Base-by-base conservation (phyloP, 2,329 filamentous ascomycete species). In the Botrytis sinoallii region DNA sequence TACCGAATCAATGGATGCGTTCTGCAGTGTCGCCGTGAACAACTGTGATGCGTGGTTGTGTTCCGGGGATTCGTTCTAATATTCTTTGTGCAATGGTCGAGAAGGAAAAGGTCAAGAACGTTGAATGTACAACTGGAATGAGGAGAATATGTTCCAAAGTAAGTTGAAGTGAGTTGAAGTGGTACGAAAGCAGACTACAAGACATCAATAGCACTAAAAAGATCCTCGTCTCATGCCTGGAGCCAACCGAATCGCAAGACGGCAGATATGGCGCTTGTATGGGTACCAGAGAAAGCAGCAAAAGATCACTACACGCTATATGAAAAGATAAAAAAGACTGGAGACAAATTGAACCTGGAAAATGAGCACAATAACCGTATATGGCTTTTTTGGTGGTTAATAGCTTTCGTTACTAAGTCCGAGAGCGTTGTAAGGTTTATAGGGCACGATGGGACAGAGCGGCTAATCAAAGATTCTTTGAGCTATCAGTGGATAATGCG, bases 381-480 rank as follows among this genome's bases (percentile, higher is more conserved):
- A 82, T 83, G 80, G 81, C 79, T 77, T 81, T 79, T 82, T 79
- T 38, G 46, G 35, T 68, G 65, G 48, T 68, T 57, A 40, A 79
- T 80, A 77, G 79, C 77, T 77, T 77, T 77, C 71, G 75, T 48
- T 40, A 71, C 60, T 71, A 66, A 29, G 57, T 71, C 70, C 70
- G 70, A 74, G 75, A 76, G 75, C 76, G 63, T 76, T 77, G 79
- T 76, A 73, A 44, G 60, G 70, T 68, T 68, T 52, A 48, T 38
- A 65, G 60, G 60, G 60, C 60, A 71, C 20, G 46, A 42, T 74
- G 81, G 80, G 82, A 79, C 76, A 81, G 81, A 82, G 83, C 84
- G 84, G 82, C 82, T 84, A 85, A 81, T 78, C 76, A 78, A 78
- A 80, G 79, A 80, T 82, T 80, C 82, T 81, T 80, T 80, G 81